phyloP scores from a whole-genome alignment of 208 protist genomes.

The Endotrypanum monterogeii region DNA sequence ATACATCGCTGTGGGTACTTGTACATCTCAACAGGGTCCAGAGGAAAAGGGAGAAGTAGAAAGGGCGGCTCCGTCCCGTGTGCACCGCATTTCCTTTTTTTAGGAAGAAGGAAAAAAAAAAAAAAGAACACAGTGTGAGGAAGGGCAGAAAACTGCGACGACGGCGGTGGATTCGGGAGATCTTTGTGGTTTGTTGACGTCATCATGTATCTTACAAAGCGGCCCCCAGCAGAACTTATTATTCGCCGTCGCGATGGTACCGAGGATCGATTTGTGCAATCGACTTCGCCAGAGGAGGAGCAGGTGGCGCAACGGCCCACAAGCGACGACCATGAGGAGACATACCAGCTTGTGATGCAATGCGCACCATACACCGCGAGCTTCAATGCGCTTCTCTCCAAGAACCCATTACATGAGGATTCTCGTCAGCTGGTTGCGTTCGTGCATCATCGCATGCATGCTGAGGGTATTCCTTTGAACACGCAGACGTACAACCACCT shows the following conservation, averaged over 20 bases:
- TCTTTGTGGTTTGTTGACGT: not conserved
- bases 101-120: no score
- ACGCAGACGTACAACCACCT: slow-evolving; percentile 90
- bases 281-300: slow-evolving; percentile 12
- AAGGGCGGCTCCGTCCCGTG: no score
- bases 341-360: slow-evolving; percentile 59
- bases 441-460: slow-evolving; percentile 83
- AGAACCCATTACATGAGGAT: slow-evolving; percentile 48
- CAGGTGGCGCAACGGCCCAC: not conserved
- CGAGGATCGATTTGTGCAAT: slow-evolving; percentile 62
- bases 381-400: slow-evolving; percentile 82
- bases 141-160: not conserved
- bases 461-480: slow-evolving; percentile 84
- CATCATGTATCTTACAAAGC: slow-evolving; percentile 31
- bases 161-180: not conserved
- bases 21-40: no score
- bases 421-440: slow-evolving; percentile 67
- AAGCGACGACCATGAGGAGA: slow-evolving; percentile 63
- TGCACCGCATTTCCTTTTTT: no score
- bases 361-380: slow-evolving; percentile 88
- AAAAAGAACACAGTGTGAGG: not conserved
- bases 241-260: slow-evolving; percentile 69
- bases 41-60: no score
- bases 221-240: slow-evolving; percentile 56
- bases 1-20: no score